Evolutionary conservation across 2,329 filamentous ascomycete species (phyloP).

Genomic region (Alternaria triticina): DNA sequence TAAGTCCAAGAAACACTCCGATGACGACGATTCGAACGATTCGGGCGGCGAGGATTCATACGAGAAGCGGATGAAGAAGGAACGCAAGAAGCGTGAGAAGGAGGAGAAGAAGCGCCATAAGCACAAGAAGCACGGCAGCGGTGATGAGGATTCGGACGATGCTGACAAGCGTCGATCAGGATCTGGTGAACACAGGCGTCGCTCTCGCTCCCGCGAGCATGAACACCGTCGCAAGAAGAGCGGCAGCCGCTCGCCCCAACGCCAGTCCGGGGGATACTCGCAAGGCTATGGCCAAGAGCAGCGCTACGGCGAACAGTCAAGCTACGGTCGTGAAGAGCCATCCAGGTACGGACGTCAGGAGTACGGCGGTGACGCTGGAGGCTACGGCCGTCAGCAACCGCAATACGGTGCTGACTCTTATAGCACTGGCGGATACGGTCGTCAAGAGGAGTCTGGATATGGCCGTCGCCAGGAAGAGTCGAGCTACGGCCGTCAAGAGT

Average conservation of each 20-base stretch:
- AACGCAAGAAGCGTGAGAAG: constrained; percentile 30
- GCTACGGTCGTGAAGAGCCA: neutral
- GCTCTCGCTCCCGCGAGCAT: constrained; percentile 20
- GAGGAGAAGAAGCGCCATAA: constrained; percentile 26
- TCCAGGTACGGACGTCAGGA: neutral
- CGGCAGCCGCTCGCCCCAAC: constrained; percentile 30
- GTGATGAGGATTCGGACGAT: constrained; percentile 18
- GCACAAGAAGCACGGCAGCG: constrained; percentile 20
- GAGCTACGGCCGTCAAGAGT: constrained; percentile 1
- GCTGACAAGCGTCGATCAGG: constrained; percentile 30
- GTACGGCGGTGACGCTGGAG: constrained; percentile 2
- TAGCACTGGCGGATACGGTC: constrained; percentile 11
- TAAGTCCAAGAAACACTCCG: constrained; percentile 51
- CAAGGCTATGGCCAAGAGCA: constrained; percentile 32
- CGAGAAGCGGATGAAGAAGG: constrained; percentile 27
- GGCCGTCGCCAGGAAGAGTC: constrained; percentile 4
- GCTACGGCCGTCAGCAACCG: constrained; percentile 10
- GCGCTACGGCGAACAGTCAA: constrained; percentile 26
- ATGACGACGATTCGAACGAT: constrained; percentile 41
- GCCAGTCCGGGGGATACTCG: constrained; percentile 27
- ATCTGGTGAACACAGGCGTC: constrained; percentile 20
- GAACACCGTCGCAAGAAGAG: constrained; percentile 27
- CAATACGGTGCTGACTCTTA: constrained; percentile 4
- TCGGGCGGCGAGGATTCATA: constrained; percentile 38
- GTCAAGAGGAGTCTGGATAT: constrained; percentile 9